Base-by-base conservation (phyloP, 129 eudicot species). In the Lactuca saligna region DNA sequence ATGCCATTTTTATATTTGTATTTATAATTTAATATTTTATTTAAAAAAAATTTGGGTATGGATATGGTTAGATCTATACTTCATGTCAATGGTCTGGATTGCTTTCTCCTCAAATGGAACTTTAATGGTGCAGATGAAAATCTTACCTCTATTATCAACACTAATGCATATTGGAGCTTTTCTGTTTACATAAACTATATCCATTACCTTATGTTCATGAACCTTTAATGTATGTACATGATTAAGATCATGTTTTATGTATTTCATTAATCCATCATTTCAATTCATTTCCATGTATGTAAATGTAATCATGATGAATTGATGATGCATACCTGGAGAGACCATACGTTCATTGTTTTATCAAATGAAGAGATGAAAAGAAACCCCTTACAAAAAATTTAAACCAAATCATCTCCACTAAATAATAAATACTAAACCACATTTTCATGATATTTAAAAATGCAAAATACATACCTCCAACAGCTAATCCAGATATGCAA, bases 301-400 rank as follows among this genome's bases (percentile, higher is more conserved):
- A 20, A 20, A 20, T 20, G 20, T 20, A 20, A 20, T 20, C 20
- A 20, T 20, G 20, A 20, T 20, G 20, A 20, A 20, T 20, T 20
- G 20, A 20, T 20, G 20, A 20, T 68, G 63, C 56, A 48, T 75
- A 75, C 81, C 81, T 70, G 66, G 65, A 91, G 83, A 75, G 97
- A 91, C 97, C 97, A 91, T 39, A 91, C 84, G n/a, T 74, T 70
- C 72, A 91, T 73, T 56, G 87, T 78, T 85, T 84, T 91, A 81
- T 91, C 97, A 59, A 80, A 84, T 17, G 96, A 88, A 44, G 91
- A 83, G 86, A 96, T 88, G 85, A 88, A 88, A 66, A 91, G 82
- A 74, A 80, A 91, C 78, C 97, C 69, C 94, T 96, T 91, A 72
- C 75, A 81, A 75, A 48, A 76, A 20, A 20, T 20, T 20, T 72